phyloP scores from a whole-genome alignment of 345 rosid species.

The Melaleuca alternifolia region DNA sequence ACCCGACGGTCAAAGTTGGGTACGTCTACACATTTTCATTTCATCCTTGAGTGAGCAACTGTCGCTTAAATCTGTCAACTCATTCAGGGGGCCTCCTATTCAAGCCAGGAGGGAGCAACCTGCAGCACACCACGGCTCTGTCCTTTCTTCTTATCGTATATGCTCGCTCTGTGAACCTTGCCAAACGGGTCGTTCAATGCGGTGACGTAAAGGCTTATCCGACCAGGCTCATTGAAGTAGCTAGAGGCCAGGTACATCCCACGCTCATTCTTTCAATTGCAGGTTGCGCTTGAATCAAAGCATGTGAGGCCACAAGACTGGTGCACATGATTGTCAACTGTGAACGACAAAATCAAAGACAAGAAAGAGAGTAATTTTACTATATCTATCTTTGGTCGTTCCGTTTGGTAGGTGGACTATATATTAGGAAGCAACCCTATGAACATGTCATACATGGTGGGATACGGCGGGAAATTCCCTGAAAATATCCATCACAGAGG shows the following conservation, averaged over 20 bases:
- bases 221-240: slow-evolving; percentile 17
- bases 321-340: background rate
- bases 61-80: background rate
- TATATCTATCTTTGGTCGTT: background rate
- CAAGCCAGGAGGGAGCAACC: slow-evolving; percentile 44
- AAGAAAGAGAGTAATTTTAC: background rate
- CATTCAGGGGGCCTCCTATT: slow-evolving; percentile 38
- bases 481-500: slow-evolving; percentile 67
- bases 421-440: slow-evolving; percentile 75
- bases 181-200: slow-evolving; percentile 14
- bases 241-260: slow-evolving; percentile 31
- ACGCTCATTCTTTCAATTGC: background rate
- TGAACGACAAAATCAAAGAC: background rate
- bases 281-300: background rate
- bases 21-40: background rate
- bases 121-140: slow-evolving; percentile 33
- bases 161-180: slow-evolving; percentile 16
- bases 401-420: slow-evolving; percentile 47
- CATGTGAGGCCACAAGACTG: background rate
- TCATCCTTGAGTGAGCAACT: background rate
- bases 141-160: slow-evolving; percentile 45
- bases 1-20: background rate
- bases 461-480: slow-evolving; percentile 54
- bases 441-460: slow-evolving; percentile 83
- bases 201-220: slow-evolving; percentile 18